Base-by-base conservation (phyloP, 2,329 filamentous ascomycete species). In the Chaetomium strumarium region DNA sequence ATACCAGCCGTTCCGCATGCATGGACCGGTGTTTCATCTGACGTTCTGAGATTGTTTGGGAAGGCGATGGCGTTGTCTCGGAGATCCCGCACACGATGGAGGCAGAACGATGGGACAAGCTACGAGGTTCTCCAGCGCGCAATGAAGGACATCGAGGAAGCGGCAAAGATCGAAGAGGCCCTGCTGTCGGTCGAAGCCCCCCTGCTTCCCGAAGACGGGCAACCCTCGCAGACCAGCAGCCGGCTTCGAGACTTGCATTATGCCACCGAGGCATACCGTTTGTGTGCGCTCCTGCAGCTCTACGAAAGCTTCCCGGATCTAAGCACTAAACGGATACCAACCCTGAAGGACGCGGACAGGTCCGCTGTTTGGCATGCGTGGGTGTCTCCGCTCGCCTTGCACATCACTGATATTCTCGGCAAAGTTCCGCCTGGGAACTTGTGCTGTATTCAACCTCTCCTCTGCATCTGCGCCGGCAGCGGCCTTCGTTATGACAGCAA, bases 261-360 rank as follows among this genome's bases (percentile, higher is more conserved):
- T 42, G 51, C 55, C 1, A 60, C 59, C 6, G 61, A 64, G 34
- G 60, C 62, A 16, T 64, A 64, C 39, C 62, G 63, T 11, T 43
- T 64, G n/a, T 61, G 59, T 16, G 59, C 59, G 0, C 55, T 65
- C n/a, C 50, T 64, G 6, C 63, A 65, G 51, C 57, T 64, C 17
- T 62, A 65, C 50, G 58, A 58, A 51, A 60, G 58, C 2, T 65
- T 65, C 36, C 62, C 63, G 2, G 62, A 64, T 30, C 42, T 65
- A 30, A 55, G 56, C 29, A 39, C 54, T 10, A 57, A 55, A 43
- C 55, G 58, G 6, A 55, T 58, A 11, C 61, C 62, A 2, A 42
- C 33, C 17, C 40, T 59, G n/a, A 51, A 55, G 12, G 58, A 58
- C n/a, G 55, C 56, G 1, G 55, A 60, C n/a, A 46, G 51, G 9